phyloP scores from a whole-genome alignment of 2,329 filamentous ascomycete species.

The Colletotrichum australisinense region DNA sequence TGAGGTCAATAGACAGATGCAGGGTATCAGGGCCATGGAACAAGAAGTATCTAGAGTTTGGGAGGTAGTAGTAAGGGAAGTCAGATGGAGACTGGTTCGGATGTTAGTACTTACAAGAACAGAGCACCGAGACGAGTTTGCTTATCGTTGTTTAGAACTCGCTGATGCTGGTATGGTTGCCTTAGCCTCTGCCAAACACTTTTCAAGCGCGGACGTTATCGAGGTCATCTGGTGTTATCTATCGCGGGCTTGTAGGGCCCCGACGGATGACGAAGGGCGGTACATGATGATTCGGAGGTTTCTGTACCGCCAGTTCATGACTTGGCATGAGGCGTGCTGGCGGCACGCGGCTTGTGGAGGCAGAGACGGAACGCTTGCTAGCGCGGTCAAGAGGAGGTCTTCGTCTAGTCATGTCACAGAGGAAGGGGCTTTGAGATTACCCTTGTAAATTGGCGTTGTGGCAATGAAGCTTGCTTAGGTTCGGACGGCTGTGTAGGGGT shows the following conservation, averaged over 20 bases:
- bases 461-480: slow-evolving; percentile 57
- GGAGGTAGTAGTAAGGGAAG: background rate
- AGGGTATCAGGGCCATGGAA: slow-evolving; percentile 62
- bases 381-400: slow-evolving; percentile 54
- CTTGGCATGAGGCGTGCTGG: slow-evolving; percentile 51
- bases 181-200: slow-evolving; percentile 54
- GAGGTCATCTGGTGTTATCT: slow-evolving; percentile 10
- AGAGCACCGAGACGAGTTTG: slow-evolving; percentile 54
- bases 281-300: slow-evolving; percentile 62
- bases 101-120: slow-evolving; percentile 54
- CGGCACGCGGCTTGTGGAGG: slow-evolving; percentile 45
- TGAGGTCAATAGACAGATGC: slow-evolving; percentile 58
- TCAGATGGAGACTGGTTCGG: too few relatives aligned
- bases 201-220: slow-evolving; percentile 34
- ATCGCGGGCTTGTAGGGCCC: slow-evolving; percentile 38
- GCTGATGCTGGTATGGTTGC: slow-evolving; percentile 52
- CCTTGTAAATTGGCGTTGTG: slow-evolving; percentile 56
- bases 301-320: slow-evolving; percentile 55
- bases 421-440: slow-evolving; percentile 58
- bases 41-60: slow-evolving; percentile 53
- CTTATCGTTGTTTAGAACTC: slow-evolving; percentile 50
- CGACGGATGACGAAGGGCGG: slow-evolving; percentile 55
- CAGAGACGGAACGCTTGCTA: slow-evolving; percentile 46
- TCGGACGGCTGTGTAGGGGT: slow-evolving; percentile 57
- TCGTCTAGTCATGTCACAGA: slow-evolving; percentile 53